These are phyloP conservation scores for Solanum microdontum DNA, from an alignment of 257 asterid genomes.

Conservation along the genomic window DNA sequence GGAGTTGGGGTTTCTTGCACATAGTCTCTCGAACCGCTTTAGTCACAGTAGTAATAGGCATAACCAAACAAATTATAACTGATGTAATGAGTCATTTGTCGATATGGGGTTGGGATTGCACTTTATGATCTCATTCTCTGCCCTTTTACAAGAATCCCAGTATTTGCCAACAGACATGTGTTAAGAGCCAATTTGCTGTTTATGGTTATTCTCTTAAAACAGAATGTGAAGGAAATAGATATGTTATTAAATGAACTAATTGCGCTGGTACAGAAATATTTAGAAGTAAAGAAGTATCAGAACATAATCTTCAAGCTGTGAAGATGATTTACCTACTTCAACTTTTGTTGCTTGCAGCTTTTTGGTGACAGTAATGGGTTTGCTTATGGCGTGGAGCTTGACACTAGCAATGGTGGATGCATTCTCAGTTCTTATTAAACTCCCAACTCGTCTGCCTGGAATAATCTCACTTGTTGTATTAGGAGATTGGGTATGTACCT, in stretches of 20 bases:
- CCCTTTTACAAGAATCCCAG: background rate
- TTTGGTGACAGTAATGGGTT: slow-evolving; percentile 77
- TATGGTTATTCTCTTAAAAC: background rate
- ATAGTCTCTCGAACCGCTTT: background rate
- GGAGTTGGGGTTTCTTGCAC: background rate
- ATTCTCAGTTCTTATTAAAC: slow-evolving; percentile 48
- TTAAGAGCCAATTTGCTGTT: background rate
- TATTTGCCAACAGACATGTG: background rate
- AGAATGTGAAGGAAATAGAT: background rate
- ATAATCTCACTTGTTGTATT: slow-evolving; percentile 43
- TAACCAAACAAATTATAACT: background rate
- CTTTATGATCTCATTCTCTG: background rate
- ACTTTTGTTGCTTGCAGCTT: slow-evolving; percentile 40
- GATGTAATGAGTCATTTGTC: background rate
- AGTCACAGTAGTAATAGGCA: background rate
- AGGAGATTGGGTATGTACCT: slow-evolving; percentile 69
- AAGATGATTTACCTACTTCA: background rate
- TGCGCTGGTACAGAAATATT: background rate
- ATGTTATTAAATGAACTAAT: background rate
- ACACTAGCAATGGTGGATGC: slow-evolving; percentile 72
- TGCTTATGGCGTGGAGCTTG: slow-evolving; percentile 82
- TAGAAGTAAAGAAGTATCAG: background rate
- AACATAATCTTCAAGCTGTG: background rate
- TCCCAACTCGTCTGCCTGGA: slow-evolving; percentile 52
- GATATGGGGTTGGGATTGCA: background rate